Conservation (phyloP, 2,329 filamentous ascomycete genomes). For the Ceratocystiopsis minuta region DNA sequence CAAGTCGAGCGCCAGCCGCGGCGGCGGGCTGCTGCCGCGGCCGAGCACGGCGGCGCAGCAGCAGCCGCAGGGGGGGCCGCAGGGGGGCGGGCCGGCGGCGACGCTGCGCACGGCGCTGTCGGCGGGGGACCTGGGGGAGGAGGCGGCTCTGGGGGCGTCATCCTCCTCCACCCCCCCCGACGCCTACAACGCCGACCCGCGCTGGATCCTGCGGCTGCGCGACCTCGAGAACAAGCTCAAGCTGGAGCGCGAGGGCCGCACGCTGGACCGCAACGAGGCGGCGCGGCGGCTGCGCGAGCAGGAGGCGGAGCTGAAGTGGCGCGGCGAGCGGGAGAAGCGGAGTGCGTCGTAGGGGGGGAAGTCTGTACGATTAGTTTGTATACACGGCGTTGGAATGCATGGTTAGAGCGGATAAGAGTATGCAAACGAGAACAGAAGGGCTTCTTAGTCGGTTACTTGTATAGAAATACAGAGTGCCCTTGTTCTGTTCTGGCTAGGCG, state of each 20-base stretch:
- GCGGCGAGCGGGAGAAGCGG: conserved; percentile 5
- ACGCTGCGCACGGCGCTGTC: conserved; percentile 9
- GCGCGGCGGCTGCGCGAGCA: conserved; percentile 56
- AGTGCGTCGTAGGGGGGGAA: not conserved
- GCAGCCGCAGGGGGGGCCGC: not conserved
- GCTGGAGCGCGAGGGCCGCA: conserved; percentile 68
- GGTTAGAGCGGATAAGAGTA: no score
- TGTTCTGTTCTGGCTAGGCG: no score
- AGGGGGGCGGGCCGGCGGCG: conserved; percentile 5
- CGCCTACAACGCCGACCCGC: conserved; percentile 34
- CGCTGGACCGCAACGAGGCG: conserved; percentile 71
- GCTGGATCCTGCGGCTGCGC: conserved; percentile 70
- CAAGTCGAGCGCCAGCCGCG: conserved; percentile 8
- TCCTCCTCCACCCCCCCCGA: no score
- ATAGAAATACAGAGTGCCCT: no score
- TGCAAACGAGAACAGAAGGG: no score
- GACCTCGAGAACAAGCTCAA: conserved; percentile 82
- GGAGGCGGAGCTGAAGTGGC: conserved; percentile 11
- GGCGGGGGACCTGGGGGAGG: conserved; percentile 13
- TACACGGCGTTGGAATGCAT: no score
- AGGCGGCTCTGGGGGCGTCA: no score
- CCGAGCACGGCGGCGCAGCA: not conserved
- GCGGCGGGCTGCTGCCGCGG: conserved; percentile 2
- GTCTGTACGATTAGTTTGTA: no score
- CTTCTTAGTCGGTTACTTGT: no score